A percentile compares a stretch with the other conserved stretches of the same genome.
phyloP scores from a whole-genome alignment of 2,329 filamentous ascomycete genomes.

The Penicillium psychrosexuale region DNA sequence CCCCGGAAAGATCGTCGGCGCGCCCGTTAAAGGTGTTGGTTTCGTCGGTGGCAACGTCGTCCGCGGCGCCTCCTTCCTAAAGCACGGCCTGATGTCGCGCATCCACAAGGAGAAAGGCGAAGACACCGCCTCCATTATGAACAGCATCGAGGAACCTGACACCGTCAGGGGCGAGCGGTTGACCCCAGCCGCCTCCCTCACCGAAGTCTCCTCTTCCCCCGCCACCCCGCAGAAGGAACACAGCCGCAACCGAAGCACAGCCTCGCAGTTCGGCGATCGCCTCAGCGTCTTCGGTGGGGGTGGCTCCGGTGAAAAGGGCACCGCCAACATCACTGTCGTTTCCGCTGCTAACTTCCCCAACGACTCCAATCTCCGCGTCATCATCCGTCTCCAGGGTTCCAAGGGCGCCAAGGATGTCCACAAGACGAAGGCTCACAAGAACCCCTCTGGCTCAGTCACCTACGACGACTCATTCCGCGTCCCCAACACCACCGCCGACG shows the following conservation, averaged over 20 bases:
- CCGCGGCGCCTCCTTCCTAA: constrained; percentile 86
- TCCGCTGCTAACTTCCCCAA: constrained; percentile 75
- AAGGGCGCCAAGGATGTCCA: constrained; percentile 74
- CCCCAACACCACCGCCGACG: constrained; percentile 68
- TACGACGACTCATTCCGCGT: constrained; percentile 71
- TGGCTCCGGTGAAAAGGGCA: constrained; percentile 62
- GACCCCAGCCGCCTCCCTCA: constrained; percentile 25
- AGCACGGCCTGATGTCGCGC: constrained; percentile 67
- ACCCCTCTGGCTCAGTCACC: constrained; percentile 58
- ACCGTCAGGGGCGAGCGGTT: constrained; percentile 12
- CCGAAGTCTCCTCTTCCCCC: constrained; percentile 26
- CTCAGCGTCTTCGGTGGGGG: constrained; percentile 50
- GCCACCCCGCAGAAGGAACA: constrained; percentile 40
- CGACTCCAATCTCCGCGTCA: constrained; percentile 73
- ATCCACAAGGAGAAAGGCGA: constrained; percentile 54
- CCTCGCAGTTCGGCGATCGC: constrained; percentile 49
- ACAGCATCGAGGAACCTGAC: constrained; percentile 25
- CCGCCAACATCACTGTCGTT: constrained; percentile 75
- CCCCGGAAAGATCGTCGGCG: constrained; percentile 87
- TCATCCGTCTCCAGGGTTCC: constrained; percentile 63
- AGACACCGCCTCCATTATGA: constrained; percentile 30
- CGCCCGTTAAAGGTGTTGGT: constrained; percentile 88
- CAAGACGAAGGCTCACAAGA: constrained; percentile 90
- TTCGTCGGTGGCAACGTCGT: constrained; percentile 79
- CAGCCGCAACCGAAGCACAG: constrained; percentile 48